A percentile compares a stretch with the other conserved stretches of the same genome.
phyloP scores from a whole-genome alignment of 371 early-diverging fungal genomes.

The Mortierella sp. region DNA sequence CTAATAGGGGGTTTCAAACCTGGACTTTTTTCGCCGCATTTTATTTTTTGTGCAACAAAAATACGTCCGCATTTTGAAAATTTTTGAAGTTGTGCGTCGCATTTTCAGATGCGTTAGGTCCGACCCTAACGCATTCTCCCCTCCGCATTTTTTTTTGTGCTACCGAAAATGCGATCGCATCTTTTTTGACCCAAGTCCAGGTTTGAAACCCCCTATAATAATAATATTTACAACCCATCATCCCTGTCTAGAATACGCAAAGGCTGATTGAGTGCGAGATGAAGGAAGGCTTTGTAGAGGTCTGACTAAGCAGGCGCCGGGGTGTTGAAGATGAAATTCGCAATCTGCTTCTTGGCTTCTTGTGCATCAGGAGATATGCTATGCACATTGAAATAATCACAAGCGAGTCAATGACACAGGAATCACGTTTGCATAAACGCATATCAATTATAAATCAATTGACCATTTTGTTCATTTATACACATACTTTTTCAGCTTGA shows the following conservation, averaged over 20 bases:
- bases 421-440: background rate
- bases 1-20: too few species aligned
- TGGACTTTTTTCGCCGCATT: too few species aligned
- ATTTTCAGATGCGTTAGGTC: too few species aligned
- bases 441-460: background rate
- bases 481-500: slow-evolving; percentile 53
- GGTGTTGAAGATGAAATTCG: slow-evolving; percentile 38
- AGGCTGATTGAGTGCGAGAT: background rate
- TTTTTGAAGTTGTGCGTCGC: too few species aligned
- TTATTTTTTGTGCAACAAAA: too few species aligned
- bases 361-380: slow-evolving; percentile 48
- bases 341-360: slow-evolving; percentile 49
- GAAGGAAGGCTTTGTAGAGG: background rate
- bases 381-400: background rate
- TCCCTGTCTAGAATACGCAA: background rate
- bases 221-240: background rate
- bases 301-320: slow-evolving; percentile 16
- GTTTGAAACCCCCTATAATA: too few species aligned
- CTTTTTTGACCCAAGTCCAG: too few species aligned
- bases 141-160: too few species aligned
- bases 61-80: too few species aligned
- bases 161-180: too few species aligned
- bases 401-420: background rate
- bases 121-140: too few species aligned
- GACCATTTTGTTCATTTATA: background rate